phyloP scores from a whole-genome alignment of 2,329 filamentous ascomycete species.

The Ceratocystis lukuohia region DNA sequence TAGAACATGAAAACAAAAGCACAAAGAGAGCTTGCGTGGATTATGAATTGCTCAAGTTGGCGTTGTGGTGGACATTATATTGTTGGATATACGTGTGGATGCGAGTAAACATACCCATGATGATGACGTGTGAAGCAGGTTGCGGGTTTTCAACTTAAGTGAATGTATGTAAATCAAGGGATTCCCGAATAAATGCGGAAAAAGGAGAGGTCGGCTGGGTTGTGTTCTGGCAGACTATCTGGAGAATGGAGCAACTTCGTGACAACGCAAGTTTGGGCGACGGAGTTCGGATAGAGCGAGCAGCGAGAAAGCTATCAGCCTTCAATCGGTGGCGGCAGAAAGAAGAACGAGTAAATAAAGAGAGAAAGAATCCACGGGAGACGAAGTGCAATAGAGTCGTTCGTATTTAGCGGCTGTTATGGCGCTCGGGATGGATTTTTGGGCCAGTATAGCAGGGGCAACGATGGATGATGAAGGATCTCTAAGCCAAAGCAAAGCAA shows the following conservation, averaged over 20 bases:
- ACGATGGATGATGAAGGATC: background rate
- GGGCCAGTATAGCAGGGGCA: background rate
- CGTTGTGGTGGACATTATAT: background rate
- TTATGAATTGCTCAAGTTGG: background rate
- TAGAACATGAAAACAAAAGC: background rate
- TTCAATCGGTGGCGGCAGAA: background rate
- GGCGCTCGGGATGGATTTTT: constrained; percentile 3
- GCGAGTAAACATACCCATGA: constrained; percentile 11
- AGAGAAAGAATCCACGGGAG: background rate
- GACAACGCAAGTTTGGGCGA: background rate
- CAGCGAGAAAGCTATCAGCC: background rate
- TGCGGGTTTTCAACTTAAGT: background rate
- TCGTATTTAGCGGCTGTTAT: constrained; percentile 1
- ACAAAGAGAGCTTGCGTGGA: background rate
- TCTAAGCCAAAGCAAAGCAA: background rate
- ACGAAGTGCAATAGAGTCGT: background rate
- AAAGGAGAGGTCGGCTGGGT: background rate
- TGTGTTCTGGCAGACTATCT: background rate
- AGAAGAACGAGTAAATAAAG: background rate
- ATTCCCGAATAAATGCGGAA: no score
- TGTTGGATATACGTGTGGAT: background rate
- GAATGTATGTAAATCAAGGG: background rate
- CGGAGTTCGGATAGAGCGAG: background rate
- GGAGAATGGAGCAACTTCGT: background rate
- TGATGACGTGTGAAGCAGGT: background rate